These are phyloP conservation scores for Peniophora sp. DNA, from an alignment of 1,284 basidiomycete species.

Conservation along the genomic window DNA sequence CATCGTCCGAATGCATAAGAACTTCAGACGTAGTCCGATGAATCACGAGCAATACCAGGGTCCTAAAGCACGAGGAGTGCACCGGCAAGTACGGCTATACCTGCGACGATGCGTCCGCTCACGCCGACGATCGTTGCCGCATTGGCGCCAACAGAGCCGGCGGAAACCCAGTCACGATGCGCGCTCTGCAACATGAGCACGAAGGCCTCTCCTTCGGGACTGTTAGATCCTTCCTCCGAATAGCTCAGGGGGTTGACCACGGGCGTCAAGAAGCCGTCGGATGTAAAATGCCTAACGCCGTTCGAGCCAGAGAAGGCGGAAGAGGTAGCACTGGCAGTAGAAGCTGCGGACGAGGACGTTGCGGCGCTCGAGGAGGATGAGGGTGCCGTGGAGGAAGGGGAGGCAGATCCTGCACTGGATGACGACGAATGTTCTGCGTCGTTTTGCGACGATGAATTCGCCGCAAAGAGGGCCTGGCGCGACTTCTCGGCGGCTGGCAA, in stretches of 20 bases:
- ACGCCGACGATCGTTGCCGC: conserved; percentile 3
- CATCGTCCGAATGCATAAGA: no score
- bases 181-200: conserved; percentile 46
- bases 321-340: conserved; percentile 6
- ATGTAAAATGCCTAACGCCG: conserved; percentile 35
- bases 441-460: conserved; percentile 7
- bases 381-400: conserved; percentile 6
- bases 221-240: conserved; percentile 25
- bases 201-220: conserved; percentile 52
- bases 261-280: conserved; percentile 42
- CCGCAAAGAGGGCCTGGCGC: conserved; percentile 39
- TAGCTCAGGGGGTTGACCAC: conserved; percentile 46
- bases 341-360: conserved; percentile 10
- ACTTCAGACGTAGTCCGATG: no score
- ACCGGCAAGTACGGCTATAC: neutral
- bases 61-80: neutral
- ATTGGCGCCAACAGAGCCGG: conserved; percentile 28
- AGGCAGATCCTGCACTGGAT: conserved; percentile 5
- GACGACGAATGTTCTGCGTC: conserved; percentile 9
- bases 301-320: conserved; percentile 8
- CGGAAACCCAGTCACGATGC: conserved; percentile 38
- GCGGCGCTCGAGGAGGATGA: conserved; percentile 6
- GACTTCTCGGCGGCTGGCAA: conserved; percentile 51
- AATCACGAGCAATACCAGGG: neutral
- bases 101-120: neutral